These are phyloP conservation scores for Phytophthora brassicae DNA, from an alignment of 352 stramenopile species.

Conservation along the genomic window DNA sequence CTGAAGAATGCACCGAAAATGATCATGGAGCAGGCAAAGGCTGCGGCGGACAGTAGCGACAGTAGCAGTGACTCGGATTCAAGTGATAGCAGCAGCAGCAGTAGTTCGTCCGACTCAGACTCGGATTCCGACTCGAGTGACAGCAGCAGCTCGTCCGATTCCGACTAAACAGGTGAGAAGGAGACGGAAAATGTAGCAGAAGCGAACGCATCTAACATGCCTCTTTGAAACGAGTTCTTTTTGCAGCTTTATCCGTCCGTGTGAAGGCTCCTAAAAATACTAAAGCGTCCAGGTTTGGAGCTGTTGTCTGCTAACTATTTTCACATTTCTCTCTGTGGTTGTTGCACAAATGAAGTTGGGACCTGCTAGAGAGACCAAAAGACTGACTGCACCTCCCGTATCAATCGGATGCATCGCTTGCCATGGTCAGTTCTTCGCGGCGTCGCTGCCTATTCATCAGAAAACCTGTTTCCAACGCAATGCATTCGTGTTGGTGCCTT, in stretches of 20 bases:
- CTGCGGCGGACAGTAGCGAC: conserved; percentile 38
- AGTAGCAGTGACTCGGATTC: conserved; percentile 46
- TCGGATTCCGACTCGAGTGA: conserved; percentile 47
- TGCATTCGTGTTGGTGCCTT: conserved; percentile 50
- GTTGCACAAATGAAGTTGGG: conserved; percentile 12
- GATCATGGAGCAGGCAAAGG: conserved; percentile 83
- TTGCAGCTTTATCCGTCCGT: conserved; percentile 19
- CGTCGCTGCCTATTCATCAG: conserved; percentile 70
- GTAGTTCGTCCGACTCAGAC: conserved; percentile 39
- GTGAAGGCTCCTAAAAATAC: conserved; percentile 31
- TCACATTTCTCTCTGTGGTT: conserved; percentile 4
- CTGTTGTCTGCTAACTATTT: background rate
- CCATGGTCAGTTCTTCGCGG: conserved; percentile 57
- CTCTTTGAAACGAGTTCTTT: conserved; percentile 24
- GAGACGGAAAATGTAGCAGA: conserved; percentile 7
- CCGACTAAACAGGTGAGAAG: conserved; percentile 38
- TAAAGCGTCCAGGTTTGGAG: background rate
- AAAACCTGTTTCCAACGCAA: conserved; percentile 73
- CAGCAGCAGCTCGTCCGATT: conserved; percentile 42
- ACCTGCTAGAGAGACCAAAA: background rate
- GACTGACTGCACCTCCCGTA: conserved; percentile 17
- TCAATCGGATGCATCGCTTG: conserved; percentile 48
- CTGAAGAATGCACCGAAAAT: conserved; percentile 97
- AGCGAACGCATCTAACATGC: conserved; percentile 16
- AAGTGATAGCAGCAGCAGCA: conserved; percentile 35